Conservation (phyloP, 495 filamentous ascomycete species). For the Penicillium paxilli region DNA sequence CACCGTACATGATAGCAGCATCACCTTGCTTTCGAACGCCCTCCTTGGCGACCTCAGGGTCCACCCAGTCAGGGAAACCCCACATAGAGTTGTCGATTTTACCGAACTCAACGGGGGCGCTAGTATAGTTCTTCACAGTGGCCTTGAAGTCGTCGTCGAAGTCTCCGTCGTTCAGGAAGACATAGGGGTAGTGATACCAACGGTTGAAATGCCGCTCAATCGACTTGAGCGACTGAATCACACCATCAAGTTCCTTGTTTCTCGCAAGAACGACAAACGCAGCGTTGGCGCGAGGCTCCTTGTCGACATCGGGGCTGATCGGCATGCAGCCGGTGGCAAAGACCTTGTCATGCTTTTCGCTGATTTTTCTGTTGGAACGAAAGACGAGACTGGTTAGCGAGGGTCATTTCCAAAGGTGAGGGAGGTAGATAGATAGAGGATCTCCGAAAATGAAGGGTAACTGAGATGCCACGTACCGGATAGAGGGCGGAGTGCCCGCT, state of each 20-base stretch:
- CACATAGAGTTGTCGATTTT: slow-evolving; percentile 90
- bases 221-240: slow-evolving; percentile 94
- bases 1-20: slow-evolving; percentile 98
- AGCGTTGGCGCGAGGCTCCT: slow-evolving; percentile 81
- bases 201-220: slow-evolving; percentile 99
- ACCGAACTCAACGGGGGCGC: slow-evolving; percentile 83
- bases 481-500: slow-evolving; percentile 83
- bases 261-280: slow-evolving; percentile 94
- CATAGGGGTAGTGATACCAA: slow-evolving; percentile 98
- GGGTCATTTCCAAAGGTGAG: background rate
- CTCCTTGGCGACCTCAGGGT: slow-evolving; percentile 89
- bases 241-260: slow-evolving; percentile 95
- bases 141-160: slow-evolving; percentile 94
- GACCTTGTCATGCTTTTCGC: slow-evolving; percentile 93
- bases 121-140: slow-evolving; percentile 86
- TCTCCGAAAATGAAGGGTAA: too few species aligned
- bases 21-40: slow-evolving; percentile 95
- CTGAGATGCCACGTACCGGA: slow-evolving; percentile 64
- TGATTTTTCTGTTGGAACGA: slow-evolving; percentile 89
- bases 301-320: slow-evolving; percentile 49
- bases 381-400: background rate
- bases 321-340: slow-evolving; percentile 86
- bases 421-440: background rate
- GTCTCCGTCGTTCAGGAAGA: slow-evolving; percentile 97
- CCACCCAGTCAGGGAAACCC: slow-evolving; percentile 97